phyloP scores from a whole-genome alignment of 2,329 filamentous ascomycete species.

The Lojkania enalia region DNA sequence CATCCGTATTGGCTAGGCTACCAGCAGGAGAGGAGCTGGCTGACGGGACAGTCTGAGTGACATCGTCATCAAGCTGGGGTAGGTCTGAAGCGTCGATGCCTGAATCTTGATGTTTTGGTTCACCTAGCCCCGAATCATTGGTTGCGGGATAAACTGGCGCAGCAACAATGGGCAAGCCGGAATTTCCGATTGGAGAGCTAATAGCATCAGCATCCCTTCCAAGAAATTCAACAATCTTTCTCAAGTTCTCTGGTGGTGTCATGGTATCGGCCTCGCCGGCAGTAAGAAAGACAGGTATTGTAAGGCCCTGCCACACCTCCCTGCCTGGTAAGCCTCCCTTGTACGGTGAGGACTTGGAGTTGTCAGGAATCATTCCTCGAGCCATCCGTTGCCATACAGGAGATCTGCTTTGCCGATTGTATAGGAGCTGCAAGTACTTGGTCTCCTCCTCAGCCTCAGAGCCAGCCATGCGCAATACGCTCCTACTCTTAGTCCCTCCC shows the following conservation, averaged over 20 bases:
- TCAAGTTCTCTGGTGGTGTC: slow-evolving; percentile 71
- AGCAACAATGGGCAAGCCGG: slow-evolving; percentile 53
- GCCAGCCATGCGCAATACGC: slow-evolving; percentile 78
- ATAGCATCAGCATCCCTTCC: slow-evolving; percentile 43
- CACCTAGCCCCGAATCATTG: slow-evolving; percentile 20
- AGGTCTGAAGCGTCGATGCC: slow-evolving; percentile 37
- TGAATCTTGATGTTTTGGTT: slow-evolving; percentile 39
- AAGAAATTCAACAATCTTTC: slow-evolving; percentile 62
- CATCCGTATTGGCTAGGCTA: slow-evolving; percentile 22
- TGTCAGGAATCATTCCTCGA: slow-evolving; percentile 68
- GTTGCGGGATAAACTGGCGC: slow-evolving; percentile 50
- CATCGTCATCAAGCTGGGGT: slow-evolving; percentile 24
- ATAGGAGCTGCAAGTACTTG: slow-evolving; percentile 69
- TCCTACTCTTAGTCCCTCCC: slow-evolving; percentile 76
- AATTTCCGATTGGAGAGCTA: slow-evolving; percentile 34
- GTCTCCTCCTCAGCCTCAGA: slow-evolving; percentile 66
- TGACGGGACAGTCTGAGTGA: slow-evolving; percentile 17
- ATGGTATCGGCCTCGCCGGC: slow-evolving; percentile 77
- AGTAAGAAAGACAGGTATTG: slow-evolving; percentile 76
- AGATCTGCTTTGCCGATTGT: slow-evolving; percentile 82
- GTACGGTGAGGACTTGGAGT: slow-evolving; percentile 56
- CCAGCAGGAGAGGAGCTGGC: slow-evolving; percentile 21
- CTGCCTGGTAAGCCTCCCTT: slow-evolving; percentile 69
- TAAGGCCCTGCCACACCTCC: slow-evolving; percentile 71
- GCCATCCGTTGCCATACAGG: slow-evolving; percentile 83